Evolutionary conservation across 768 basidiomycete species (phyloP).

Genomic region (Suillus alpinus): DNA sequence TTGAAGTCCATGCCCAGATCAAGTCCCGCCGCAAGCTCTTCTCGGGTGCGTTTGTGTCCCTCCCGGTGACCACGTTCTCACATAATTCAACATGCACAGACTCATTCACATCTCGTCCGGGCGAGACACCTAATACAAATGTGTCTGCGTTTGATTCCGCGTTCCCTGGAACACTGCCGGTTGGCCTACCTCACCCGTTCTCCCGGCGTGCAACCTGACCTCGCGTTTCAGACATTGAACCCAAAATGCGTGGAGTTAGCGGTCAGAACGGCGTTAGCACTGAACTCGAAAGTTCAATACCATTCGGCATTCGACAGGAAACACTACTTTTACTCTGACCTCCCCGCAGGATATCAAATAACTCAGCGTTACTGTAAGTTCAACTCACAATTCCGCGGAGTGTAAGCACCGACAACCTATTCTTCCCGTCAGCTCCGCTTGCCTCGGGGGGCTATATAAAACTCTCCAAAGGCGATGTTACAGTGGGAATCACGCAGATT

Average conservation of each 20-base stretch:
- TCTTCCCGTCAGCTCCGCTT: conserved; percentile 59
- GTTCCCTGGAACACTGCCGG: conserved; percentile 91
- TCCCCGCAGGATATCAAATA: conserved; percentile 94
- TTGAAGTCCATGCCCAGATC: conserved; percentile 95
- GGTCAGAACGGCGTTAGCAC: conserved; percentile 75
- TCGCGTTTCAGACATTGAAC: conserved; percentile 50
- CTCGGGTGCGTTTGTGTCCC: conserved; percentile 41
- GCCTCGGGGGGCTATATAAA: conserved; percentile 64
- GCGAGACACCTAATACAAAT: conserved; percentile 65
- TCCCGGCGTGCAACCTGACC: conserved; percentile 6
- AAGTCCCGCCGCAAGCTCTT: conserved; percentile 87
- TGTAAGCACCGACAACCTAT: background rate
- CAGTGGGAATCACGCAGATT: conserved; percentile 87
- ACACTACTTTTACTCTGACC: conserved; percentile 96
- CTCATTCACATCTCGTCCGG: conserved; percentile 38
- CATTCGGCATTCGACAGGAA: conserved; percentile 91
- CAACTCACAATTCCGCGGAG: background rate
- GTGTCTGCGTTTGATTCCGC: conserved; percentile 84
- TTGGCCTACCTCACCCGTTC: conserved; percentile 35
- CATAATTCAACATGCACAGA: conserved; percentile 27
- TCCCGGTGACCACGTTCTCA: background rate
- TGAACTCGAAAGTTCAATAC: conserved; percentile 60
- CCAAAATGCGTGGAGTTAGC: conserved; percentile 74
- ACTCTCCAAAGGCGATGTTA: conserved; percentile 37
- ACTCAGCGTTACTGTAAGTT: conserved; percentile 77